A percentile compares a stretch with the other conserved stretches of the same genome.
phyloP scores from a whole-genome alignment of 139 green algal genomes.

The Chlorella sorokiniana region DNA sequence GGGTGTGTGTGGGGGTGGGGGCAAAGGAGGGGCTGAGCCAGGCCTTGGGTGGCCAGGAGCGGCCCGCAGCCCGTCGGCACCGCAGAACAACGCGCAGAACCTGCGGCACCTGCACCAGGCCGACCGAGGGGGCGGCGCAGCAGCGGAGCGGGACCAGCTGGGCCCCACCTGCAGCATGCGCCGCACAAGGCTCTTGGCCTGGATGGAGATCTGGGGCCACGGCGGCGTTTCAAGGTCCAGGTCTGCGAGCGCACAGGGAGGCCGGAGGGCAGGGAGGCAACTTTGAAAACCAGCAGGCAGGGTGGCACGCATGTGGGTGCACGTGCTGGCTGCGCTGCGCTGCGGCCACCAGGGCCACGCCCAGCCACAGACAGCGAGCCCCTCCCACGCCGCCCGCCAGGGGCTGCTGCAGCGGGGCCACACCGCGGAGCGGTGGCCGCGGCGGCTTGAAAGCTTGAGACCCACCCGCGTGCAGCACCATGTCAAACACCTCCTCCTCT shows the following conservation, averaged over 20 bases:
- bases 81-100: no score
- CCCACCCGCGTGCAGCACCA: slow-evolving; percentile 52
- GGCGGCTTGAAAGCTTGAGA: not conserved
- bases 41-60: no score
- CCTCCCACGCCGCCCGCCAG: no score
- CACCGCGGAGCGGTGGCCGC: no score
- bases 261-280: not conserved
- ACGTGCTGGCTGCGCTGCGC: no score
- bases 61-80: no score
- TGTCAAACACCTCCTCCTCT: slow-evolving; percentile 73
- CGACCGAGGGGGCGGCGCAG: not conserved
- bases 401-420: no score
- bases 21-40: not conserved
- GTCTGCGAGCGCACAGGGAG: slow-evolving; percentile 1
- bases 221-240: slow-evolving; percentile 49
- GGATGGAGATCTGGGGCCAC: slow-evolving; percentile 44
- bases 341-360: no score
- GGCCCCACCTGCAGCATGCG: slow-evolving; percentile 43
- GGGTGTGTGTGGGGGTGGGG: not conserved
- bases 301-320: no score
- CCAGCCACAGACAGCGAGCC: no score
- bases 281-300: no score
- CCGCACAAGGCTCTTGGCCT: slow-evolving; percentile 52
- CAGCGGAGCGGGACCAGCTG: not conserved
- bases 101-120: no score